Percentiles rank a stretch among this genome's conserved stretches.
Evolutionary conservation across 805 yeast genomes (phyloP).

Genomic region (Schwanniomyces occidentalis): DNA sequence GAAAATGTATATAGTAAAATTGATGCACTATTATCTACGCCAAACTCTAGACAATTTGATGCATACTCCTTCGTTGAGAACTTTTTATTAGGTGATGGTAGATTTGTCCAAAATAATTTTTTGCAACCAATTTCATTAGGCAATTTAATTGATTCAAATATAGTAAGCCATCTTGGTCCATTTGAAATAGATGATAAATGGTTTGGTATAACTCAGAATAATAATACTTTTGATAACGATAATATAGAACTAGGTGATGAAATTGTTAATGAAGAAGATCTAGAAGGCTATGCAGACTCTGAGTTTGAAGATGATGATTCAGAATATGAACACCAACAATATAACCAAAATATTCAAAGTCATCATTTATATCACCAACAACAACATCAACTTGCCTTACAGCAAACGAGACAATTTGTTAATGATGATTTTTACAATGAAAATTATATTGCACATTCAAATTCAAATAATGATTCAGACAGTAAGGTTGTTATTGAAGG

Average conservation of each 20-base stretch:
- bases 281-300: conserved; percentile 25
- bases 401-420: conserved; percentile 10
- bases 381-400: conserved; percentile 18
- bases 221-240: conserved; percentile 13
- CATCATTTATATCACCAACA: conserved; percentile 19
- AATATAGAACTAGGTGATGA: conserved; percentile 12
- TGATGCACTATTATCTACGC: conserved; percentile 20
- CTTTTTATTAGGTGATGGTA: conserved; percentile 39
- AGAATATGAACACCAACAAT: conserved; percentile 12
- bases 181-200: conserved; percentile 28
- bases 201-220: conserved; percentile 15
- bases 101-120: conserved; percentile 43
- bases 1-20: conserved; percentile 24
- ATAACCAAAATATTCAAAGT: conserved; percentile 11
- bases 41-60: conserved; percentile 14
- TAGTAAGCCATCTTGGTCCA: conserved; percentile 12
- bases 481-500: conserved; percentile 33
- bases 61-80: conserved; percentile 30
- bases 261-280: conserved; percentile 22
- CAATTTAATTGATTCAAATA: conserved; percentile 20
- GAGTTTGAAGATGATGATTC: conserved; percentile 34
- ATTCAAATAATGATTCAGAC: conserved; percentile 14
- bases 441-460: conserved; percentile 12
- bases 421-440: conserved; percentile 23
- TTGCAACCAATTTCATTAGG: conserved; percentile 34